These are phyloP conservation scores for Carex parvula DNA, from an alignment of 176 grass and related monocot genomes.

Conservation along the genomic window DNA sequence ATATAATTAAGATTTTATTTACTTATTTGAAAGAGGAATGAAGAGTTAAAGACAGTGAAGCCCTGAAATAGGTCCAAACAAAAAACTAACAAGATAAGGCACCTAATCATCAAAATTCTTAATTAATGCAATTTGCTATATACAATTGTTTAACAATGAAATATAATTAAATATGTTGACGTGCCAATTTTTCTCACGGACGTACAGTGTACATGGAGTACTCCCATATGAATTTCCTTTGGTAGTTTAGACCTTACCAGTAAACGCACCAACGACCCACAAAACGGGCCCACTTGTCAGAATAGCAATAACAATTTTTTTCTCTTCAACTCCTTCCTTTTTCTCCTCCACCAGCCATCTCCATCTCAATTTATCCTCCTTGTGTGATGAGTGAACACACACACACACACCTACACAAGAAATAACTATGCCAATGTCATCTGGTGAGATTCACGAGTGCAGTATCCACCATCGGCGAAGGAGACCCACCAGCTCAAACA, in stretches of 20 bases:
- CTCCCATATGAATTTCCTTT: neutral
- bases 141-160: neutral
- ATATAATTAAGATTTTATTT: no score
- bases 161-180: neutral
- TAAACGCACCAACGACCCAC: neutral
- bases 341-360: neutral
- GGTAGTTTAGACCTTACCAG: conserved; percentile 17
- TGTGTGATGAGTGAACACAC: neutral
- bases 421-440: neutral
- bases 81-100: conserved; percentile 3
- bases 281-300: neutral
- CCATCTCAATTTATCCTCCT: conserved; percentile 4
- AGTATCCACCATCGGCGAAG: conserved; percentile 10
- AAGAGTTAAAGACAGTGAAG: neutral
- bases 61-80: neutral
- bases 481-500: neutral
- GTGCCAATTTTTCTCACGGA: neutral
- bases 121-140: neutral
- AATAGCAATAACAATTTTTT: neutral
- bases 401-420: neutral
- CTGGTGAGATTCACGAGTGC: conserved; percentile 24
- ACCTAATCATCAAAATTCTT: conserved; percentile 11
- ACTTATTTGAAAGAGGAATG: neutral
- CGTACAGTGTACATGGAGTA: neutral
- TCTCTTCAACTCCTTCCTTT: conserved; percentile 22